Percentiles rank a stretch among this genome's conserved stretches.
Evolutionary conservation across 768 basidiomycete genomes (phyloP).

Genomic region (Flagelloscypha sp.): DNA sequence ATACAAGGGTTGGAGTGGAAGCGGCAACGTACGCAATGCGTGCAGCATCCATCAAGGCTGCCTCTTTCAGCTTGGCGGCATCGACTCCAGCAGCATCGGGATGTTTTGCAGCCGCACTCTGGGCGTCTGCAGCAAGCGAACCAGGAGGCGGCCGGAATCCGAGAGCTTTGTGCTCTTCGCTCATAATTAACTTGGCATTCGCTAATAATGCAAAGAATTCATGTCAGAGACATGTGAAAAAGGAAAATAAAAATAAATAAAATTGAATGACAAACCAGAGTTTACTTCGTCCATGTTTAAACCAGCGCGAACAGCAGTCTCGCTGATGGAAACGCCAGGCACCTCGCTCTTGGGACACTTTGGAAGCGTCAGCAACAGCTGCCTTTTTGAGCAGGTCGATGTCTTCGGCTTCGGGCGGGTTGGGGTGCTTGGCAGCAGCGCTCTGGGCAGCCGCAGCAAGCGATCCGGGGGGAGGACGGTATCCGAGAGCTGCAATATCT

Average conservation of each 20-base stretch:
- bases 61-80: slow-evolving; percentile 8
- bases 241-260: too few species aligned
- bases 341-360: too few species aligned
- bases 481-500: slow-evolving; percentile 27
- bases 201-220: too few species aligned
- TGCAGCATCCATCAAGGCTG: slow-evolving; percentile 13
- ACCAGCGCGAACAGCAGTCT: too few species aligned
- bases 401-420: too few species aligned
- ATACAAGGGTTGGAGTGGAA: neutral
- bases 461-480: slow-evolving; percentile 25
- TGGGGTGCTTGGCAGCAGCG: slow-evolving; percentile 24
- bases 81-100: slow-evolving; percentile 10
- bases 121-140: slow-evolving; percentile 26
- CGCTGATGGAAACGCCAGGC: too few species aligned
- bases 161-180: slow-evolving; percentile 26
- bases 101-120: slow-evolving; percentile 25
- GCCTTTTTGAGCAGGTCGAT: too few species aligned
- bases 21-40: slow-evolving; percentile 10
- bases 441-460: slow-evolving; percentile 26
- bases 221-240: too few species aligned
- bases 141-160: slow-evolving; percentile 27
- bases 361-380: too few species aligned
- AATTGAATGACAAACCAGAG: too few species aligned
- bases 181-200: slow-evolving; percentile 27
- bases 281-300: too few species aligned